Conservation (phyloP, 139 green algal genomes). For the Bryopsis sp. region DNA sequence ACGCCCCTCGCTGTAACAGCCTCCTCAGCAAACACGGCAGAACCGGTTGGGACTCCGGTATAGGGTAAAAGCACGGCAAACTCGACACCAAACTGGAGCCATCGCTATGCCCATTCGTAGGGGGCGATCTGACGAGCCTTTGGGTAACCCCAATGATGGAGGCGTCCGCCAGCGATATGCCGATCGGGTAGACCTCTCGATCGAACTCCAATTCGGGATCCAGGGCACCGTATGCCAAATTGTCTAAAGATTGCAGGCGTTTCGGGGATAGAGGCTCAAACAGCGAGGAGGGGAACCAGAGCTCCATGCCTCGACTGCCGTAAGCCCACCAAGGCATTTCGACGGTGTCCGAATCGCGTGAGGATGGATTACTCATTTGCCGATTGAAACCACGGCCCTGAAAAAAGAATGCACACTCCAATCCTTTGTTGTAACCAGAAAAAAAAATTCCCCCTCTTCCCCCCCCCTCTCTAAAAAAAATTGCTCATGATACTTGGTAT, state of each 20-base stretch:
- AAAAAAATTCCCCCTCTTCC: no score
- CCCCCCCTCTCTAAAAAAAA: no score
- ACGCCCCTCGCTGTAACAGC: conserved; percentile 64
- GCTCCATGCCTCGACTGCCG: conserved; percentile 81
- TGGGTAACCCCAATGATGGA: conserved; percentile 71
- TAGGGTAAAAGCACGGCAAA: conserved; percentile 64
- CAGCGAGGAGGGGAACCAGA: conserved; percentile 79
- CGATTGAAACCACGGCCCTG: no score
- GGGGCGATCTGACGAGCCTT: conserved; percentile 26
- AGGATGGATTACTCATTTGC: conserved; percentile 4
- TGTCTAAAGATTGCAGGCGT: background rate
- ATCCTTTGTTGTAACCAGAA: no score
- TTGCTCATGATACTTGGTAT: no score
- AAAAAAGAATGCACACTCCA: no score
- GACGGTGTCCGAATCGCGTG: conserved; percentile 27
- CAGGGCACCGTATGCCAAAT: background rate
- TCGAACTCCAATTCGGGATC: conserved; percentile 97
- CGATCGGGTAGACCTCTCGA: conserved; percentile 85
- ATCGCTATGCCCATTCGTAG: conserved; percentile 18
- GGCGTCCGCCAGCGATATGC: conserved; percentile 74
- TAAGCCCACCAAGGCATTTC: conserved; percentile 96
- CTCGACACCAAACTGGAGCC: conserved; percentile 9
- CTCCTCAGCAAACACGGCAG: conserved; percentile 85
- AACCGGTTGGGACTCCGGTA: conserved; percentile 81
- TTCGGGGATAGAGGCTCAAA: conserved; percentile 15